phyloP scores from a whole-genome alignment of 2,329 filamentous ascomycete species.

The Fusarium vanettenii region DNA sequence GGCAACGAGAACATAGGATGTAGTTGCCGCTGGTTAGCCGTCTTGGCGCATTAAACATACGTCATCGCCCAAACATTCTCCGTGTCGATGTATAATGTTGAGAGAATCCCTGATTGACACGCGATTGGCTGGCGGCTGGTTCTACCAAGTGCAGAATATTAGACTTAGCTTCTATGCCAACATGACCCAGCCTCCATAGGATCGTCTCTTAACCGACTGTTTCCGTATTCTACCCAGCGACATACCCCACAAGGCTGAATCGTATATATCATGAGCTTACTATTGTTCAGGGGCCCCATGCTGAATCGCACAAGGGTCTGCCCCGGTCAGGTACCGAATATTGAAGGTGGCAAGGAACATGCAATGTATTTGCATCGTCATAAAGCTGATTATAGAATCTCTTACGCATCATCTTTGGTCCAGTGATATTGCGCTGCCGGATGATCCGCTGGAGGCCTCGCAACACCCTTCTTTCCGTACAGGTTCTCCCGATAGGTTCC shows the following conservation, averaged over 20 bases:
- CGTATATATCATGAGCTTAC: background rate
- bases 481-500: conserved; percentile 59
- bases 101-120: background rate
- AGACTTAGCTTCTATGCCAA: background rate
- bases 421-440: conserved; percentile 55
- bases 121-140: background rate
- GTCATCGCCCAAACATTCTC: background rate
- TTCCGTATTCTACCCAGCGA: background rate
- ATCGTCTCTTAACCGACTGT: background rate
- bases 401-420: conserved; percentile 47
- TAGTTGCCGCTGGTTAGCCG: too few relatives aligned
- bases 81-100: background rate
- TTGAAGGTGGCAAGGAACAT: background rate
- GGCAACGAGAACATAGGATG: background rate
- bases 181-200: background rate
- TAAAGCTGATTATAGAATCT: background rate
- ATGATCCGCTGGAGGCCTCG: conserved; percentile 51
- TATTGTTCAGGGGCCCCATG: background rate
- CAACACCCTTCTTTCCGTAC: conserved; percentile 49
- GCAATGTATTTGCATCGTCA: background rate
- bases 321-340: background rate
- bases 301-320: background rate
- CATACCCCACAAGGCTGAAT: background rate
- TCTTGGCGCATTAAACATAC: background rate
- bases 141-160: background rate